Conservation (phyloP, 2,329 filamentous ascomycete species). For the Botrytis paeoniae region DNA sequence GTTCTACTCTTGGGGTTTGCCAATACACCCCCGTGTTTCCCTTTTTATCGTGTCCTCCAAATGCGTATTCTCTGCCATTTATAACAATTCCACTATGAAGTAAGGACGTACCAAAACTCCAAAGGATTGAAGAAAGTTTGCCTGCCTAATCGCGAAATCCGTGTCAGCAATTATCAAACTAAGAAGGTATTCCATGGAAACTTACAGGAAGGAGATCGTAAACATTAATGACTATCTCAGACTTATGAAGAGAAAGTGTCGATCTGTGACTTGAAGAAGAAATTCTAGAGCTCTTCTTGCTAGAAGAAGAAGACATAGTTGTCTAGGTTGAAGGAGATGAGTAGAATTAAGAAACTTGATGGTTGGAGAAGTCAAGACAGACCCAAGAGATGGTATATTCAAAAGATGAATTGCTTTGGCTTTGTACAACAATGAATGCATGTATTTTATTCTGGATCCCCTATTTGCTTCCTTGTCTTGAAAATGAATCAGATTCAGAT, state of each 20-base stretch:
- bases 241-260: conserved; percentile 67
- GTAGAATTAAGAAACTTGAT: not conserved
- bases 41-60: conserved; percentile 72
- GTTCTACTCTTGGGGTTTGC: conserved; percentile 69
- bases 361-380: not conserved
- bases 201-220: conserved; percentile 72
- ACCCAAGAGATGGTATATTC: not conserved
- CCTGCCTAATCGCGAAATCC: conserved; percentile 54
- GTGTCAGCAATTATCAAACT: not conserved
- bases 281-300: conserved; percentile 33
- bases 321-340: not conserved
- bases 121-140: conserved; percentile 70
- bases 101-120: conserved; percentile 73
- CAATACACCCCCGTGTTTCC: conserved; percentile 78
- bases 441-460: not conserved
- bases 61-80: conserved; percentile 77
- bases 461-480: not conserved
- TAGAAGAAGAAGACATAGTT: conserved; percentile 28
- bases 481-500: not conserved
- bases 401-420: not conserved
- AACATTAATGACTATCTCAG: conserved; percentile 71
- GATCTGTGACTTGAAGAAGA: conserved; percentile 51
- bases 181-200: not conserved
- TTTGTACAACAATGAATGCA: not conserved
- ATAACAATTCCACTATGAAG: conserved; percentile 83